Percentiles rank a stretch among this genome's conserved stretches.
phyloP scores from a whole-genome alignment of 495 filamentous ascomycete species.

The Tuber melanosporum region DNA sequence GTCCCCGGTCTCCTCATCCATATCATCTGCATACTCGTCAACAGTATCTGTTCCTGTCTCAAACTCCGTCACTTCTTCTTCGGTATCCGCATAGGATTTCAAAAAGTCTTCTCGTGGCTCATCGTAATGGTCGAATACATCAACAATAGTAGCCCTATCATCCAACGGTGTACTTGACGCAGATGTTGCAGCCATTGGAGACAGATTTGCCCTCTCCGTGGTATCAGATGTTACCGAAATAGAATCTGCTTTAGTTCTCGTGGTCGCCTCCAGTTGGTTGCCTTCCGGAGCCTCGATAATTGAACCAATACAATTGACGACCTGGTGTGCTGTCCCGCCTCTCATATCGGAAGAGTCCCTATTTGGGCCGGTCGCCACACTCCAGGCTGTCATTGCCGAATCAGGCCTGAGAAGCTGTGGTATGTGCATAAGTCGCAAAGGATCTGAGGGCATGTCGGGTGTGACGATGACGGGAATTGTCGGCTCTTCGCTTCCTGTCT shows the following conservation, averaged over 20 bases:
- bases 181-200: constrained; percentile 29
- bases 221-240: constrained; percentile 32
- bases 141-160: constrained; percentile 36
- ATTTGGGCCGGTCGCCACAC: constrained; percentile 24
- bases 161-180: constrained; percentile 34
- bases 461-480: constrained; percentile 36
- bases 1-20: constrained; percentile 15
- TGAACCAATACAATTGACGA: constrained; percentile 26
- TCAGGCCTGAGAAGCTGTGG: constrained; percentile 34
- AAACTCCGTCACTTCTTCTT: constrained; percentile 13
- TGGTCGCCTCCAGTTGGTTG: constrained; percentile 35
- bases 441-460: constrained; percentile 29
- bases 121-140: constrained; percentile 41
- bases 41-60: constrained; percentile 29
- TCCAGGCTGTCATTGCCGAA: constrained; percentile 32
- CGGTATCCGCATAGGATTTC: constrained; percentile 33
- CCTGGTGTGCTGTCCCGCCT: constrained; percentile 33
- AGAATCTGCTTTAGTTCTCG: constrained; percentile 30
- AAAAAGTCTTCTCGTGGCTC: constrained; percentile 40
- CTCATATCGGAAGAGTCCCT: constrained; percentile 17
- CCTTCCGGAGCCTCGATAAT: constrained; percentile 30
- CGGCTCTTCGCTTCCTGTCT: constrained; percentile 24
- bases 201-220: constrained; percentile 22
- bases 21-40: constrained; percentile 18
- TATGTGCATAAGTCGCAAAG: constrained; percentile 29